Conservation (phyloP, 2,329 filamentous ascomycete genomes). For the Coniella lustricola region DNA sequence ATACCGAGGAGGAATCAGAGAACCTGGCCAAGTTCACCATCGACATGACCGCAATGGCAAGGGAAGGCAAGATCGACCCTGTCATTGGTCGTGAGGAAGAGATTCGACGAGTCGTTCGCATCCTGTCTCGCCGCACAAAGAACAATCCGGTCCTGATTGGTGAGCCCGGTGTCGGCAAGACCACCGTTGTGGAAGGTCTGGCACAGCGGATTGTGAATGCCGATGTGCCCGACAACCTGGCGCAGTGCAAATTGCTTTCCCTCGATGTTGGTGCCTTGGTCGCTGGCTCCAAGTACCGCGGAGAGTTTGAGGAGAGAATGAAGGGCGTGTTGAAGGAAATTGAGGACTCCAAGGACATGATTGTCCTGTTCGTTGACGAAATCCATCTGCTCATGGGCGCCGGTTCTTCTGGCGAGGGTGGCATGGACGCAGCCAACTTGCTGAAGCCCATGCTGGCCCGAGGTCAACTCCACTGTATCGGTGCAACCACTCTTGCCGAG, state of each 20-base stretch:
- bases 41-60: constrained; percentile 93
- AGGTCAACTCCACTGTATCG: constrained; percentile 95
- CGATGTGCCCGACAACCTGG: constrained; percentile 92
- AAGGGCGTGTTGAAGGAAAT: constrained; percentile 98
- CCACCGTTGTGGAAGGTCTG: constrained; percentile 92
- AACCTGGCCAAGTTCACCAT: constrained; percentile 98
- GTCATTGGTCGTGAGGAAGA: constrained; percentile 97
- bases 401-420: constrained; percentile 86
- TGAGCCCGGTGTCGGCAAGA: constrained; percentile 97
- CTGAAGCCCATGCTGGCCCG: constrained; percentile 97
- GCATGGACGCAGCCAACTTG: constrained; percentile 97
- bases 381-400: constrained; percentile 98
- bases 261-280: constrained; percentile 93
- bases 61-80: constrained; percentile 95
- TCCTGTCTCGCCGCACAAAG: constrained; percentile 88
- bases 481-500: constrained; percentile 88
- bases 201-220: constrained; percentile 93
- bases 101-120: constrained; percentile 84
- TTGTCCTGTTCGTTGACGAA: constrained; percentile 96
- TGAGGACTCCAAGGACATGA: constrained; percentile 87
- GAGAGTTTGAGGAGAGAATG: constrained; percentile 98
- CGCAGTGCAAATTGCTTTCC: constrained; percentile 87
- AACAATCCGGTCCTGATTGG: constrained; percentile 98
- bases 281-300: constrained; percentile 95
- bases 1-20: constrained; percentile 87